Evolutionary conservation across 192 early-diverging fungal genomes (phyloP).

Genomic region (Backusella australiensis): DNA sequence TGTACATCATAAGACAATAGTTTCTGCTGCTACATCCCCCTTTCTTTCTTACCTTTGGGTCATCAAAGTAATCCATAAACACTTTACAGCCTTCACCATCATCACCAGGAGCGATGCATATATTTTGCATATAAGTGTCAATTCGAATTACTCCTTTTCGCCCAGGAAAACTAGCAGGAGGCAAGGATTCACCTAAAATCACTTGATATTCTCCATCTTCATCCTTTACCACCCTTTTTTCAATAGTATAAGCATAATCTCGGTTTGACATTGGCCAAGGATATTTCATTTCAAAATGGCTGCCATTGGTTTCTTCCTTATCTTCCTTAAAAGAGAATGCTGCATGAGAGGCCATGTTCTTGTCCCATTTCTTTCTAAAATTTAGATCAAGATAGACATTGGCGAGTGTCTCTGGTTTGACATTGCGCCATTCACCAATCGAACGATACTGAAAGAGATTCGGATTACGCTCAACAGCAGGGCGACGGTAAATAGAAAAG

Average conservation of each 20-base stretch:
- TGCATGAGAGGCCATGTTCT: conserved; percentile 47
- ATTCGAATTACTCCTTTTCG: conserved; percentile 44
- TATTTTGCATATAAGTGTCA: conserved; percentile 48
- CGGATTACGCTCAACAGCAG: conserved; percentile 30
- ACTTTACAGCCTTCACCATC: conserved; percentile 46
- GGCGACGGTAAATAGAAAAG: conserved; percentile 42
- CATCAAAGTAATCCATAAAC: conserved; percentile 51
- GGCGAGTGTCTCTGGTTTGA: conserved; percentile 39
- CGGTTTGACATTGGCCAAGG: conserved; percentile 50
- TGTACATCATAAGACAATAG: not conserved
- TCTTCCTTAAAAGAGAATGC: conserved; percentile 46
- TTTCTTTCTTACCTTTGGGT: conserved; percentile 42
- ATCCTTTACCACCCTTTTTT: not conserved
- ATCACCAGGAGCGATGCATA: conserved; percentile 40
- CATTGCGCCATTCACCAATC: conserved; percentile 43
- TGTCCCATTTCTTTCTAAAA: conserved; percentile 53
- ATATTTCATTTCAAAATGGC: conserved; percentile 29
- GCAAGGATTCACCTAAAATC: conserved; percentile 32
- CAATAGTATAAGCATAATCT: conserved; percentile 49
- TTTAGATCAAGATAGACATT: conserved; percentile 52
- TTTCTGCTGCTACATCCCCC: not conserved
- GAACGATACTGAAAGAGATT: conserved; percentile 49
- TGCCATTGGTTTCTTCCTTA: not conserved
- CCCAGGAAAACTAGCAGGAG: conserved; percentile 28
- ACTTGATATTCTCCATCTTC: conserved; percentile 14